Base-by-base conservation (phyloP, 129 eudicot species). In the Cynara cardunculus region DNA sequence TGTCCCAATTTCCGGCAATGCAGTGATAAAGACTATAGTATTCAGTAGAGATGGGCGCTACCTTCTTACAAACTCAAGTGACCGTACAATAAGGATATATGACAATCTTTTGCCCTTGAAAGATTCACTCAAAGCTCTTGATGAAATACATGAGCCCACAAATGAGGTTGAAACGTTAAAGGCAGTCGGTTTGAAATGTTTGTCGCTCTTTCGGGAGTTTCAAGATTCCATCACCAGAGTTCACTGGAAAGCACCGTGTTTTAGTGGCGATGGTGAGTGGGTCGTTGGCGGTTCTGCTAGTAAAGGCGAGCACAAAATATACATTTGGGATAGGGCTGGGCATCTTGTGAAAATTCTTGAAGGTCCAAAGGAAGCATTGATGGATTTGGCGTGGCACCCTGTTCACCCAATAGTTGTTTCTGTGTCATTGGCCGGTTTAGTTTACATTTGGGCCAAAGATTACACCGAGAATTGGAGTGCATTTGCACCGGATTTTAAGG, bases 231-330 rank as follows among this genome's bases (percentile, higher is more conserved):
- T 95, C 27, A 95, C 97, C 13, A 84, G 84, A 84, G 94, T 92
- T 61, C 97, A 95, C 76, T 95, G 99, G 99, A 95, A 95, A 84
- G 99, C 94, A 13, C 97, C 99, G 1, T 93, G 99, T 41, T 95
- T 95, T 76, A 92, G 99, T 70, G 97, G 99, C 25, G 99, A 95
- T 77, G 94, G 97, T 4, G 99, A 95, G 88, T 95, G 99, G 99
- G 97, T 95, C 25, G 85, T 95, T 79, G 97, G 99, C 39, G 99
- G 99, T 34, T 92, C 99, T 13, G 99, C 99, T 70, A 95, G 84
- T 88, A 95, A 95, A 91, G 99, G 99, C 64, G 99, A 95, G 87
- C 99, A 95, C 79, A 95, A 95, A 84, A 95, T 95, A 24, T 95
- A 95, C 80, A 92, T 91, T 69, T 95, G 99, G 99, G 99, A 95